Base-by-base conservation (phyloP, 2,329 filamentous ascomycete genomes). In the Alternaria ethzedia region DNA sequence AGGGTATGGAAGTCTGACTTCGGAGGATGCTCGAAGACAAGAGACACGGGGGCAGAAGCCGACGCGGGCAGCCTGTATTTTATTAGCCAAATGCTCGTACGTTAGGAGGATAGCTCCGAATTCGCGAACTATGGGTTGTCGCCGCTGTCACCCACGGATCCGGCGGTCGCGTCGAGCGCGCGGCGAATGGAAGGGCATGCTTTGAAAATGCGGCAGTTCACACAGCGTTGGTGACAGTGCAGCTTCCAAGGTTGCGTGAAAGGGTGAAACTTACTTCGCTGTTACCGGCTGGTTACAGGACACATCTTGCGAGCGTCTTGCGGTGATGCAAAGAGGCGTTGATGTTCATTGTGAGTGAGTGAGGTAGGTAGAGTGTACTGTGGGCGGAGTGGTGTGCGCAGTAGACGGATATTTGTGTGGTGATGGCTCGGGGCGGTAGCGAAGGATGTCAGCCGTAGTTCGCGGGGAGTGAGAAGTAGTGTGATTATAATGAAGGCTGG, bases 221-320 rank as follows among this genome's bases (percentile, higher is more conserved):
- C 21, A n/a, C 23, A 32, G 43, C 12, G 15, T 21, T 6, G 23
- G 21, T 51, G 49, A 21, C 15, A 12, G 45, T 17, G 47, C n/a
- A 52, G 20, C 25, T 17, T 17, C 36, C 36, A 41, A 17, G 36
- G 36, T 17, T 15, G 20, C 17, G n/a, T 25, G 15, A 36, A 13
- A 21, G 46, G 20, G 26, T 20, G 41, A 17, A 26, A 70, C 71
- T 67, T 67, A 75, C 72, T 70, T 69, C 65, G 72, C 67, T 60
- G 64, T 73, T 68, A 75, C 63, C 61, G 69, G 47, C 57, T 61
- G 61, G 60, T 71, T 68, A 73, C 66, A 75, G 71, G 58, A 71
- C 61, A 70, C 72, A 75, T 75, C 51, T 67, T 70, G 64, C 63
- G 55, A 63, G 68, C 70, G 70, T 73, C 66, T 74, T 73, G 71